Conservation (phyloP, 345 rosid species). For the Luvunga scandens region DNA sequence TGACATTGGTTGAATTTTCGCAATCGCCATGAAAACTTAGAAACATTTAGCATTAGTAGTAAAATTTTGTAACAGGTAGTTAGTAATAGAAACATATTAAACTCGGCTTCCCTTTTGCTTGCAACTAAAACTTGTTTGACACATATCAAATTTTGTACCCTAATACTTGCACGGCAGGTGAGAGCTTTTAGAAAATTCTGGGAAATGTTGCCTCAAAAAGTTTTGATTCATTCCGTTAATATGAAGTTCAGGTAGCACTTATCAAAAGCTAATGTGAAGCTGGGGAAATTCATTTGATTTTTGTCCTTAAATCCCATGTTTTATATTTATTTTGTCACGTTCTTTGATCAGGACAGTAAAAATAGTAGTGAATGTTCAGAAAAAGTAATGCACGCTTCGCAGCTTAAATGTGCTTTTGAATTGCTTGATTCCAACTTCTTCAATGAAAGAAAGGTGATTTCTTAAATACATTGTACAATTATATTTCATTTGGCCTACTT, state of each 20-base stretch:
- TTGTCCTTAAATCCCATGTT: not conserved
- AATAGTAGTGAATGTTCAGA: constrained; percentile 23
- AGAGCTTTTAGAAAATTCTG: constrained; percentile 30
- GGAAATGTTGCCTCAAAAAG: constrained; percentile 32
- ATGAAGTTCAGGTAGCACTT: constrained; percentile 22
- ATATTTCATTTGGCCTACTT: not conserved
- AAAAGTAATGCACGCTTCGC: constrained; percentile 34
- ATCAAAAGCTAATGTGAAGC: not conserved
- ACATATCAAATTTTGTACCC: not conserved
- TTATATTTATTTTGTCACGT: not conserved
- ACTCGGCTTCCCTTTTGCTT: not conserved
- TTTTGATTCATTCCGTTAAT: constrained; percentile 26
- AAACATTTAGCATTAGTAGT: not conserved
- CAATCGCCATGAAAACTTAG: not conserved
- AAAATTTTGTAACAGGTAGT: not conserved
- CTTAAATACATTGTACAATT: not conserved
- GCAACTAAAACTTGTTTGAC: not conserved
- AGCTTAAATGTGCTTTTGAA: constrained; percentile 36
- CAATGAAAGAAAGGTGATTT: constrained; percentile 57
- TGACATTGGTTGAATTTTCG: not conserved
- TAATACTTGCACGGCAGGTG: constrained; percentile 23
- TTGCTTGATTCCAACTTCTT: constrained; percentile 67
- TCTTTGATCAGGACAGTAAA: constrained; percentile 50
- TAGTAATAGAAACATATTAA: no score
- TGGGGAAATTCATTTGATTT: not conserved